Base-by-base conservation (phyloP, 129 eudicot genomes). In the Escallonia herrerae region DNA sequence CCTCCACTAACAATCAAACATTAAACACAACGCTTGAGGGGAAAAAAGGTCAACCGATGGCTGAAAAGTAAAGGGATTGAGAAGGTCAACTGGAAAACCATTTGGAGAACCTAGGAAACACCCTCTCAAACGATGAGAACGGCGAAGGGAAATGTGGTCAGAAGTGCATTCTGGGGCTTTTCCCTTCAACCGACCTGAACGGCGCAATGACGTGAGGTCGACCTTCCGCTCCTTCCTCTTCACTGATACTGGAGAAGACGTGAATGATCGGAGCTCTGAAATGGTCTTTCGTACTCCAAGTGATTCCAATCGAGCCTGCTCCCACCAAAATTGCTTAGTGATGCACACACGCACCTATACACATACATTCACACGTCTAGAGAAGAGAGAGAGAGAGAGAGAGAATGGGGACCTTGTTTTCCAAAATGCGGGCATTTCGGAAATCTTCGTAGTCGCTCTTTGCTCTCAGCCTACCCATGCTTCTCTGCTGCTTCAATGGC, bases 281-380 rank as follows among this genome's bases (percentile, higher is more conserved):
- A 83, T 51, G 33, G 95, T 80, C 67, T 80, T 83, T 4, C 78
- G 82, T 4, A 86, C 74, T 11, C 95, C 95, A 3, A 83, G 48
- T 5, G 84, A 74, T 48, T 82, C 95, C 54, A 86, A 64, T 65
- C 95, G 79, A 49, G 84, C 84, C 89, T 83, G 81, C 43, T 62
- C 37, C 3, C 8, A 22, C 72, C 53, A 56, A 65, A 22, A 60
- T 15, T 15, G 14, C 42, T 15, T 15, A 64, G 3, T 64, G n/a
- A 65, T 11, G 7, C 13, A 52, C 37, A 47, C 12, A n/a, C 40
- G 15, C 8, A 46, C 43, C 15, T 22, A 67, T 7, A 47, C 10
- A 65, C 4, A 39, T 2, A 66, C 1, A 50, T 4, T 40, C 3
- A 44, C 14, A 62, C 33, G 2, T 56, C 12, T 56, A 39, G 41